A percentile compares a stretch with the other conserved stretches of the same genome.
Evolutionary conservation across 441 rosid genomes (phyloP).

Genomic region (Erysimum cheiri): DNA sequence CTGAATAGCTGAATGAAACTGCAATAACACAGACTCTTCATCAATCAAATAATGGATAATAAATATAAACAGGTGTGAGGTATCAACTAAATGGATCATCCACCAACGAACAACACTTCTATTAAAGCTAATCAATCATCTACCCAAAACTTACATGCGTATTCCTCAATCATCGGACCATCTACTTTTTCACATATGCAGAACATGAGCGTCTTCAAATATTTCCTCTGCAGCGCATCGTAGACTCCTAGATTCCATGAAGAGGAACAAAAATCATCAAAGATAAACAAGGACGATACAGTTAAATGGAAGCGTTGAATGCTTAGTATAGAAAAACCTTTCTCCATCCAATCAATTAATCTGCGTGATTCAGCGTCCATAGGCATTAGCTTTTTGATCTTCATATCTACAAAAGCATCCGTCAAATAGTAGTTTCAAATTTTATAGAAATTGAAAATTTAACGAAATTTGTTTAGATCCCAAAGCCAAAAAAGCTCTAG

Average conservation of each 20-base stretch:
- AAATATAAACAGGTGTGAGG: not conserved
- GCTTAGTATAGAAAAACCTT: slow-evolving; percentile 38
- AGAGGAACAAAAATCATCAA: slow-evolving; percentile 13
- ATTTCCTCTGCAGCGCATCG: slow-evolving; percentile 90
- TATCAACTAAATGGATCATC: not conserved
- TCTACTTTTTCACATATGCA: slow-evolving; percentile 67
- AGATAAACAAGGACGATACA: not conserved
- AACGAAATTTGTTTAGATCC: slow-evolving; percentile 11
- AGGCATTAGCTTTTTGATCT: slow-evolving; percentile 97
- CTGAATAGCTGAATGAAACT: slow-evolving; percentile 91
- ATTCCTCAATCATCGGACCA: slow-evolving; percentile 91
- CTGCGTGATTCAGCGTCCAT: slow-evolving; percentile 94
- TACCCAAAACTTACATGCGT: slow-evolving; percentile 61
- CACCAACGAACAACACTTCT: slow-evolving; percentile 2
- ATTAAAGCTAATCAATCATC: not conserved
- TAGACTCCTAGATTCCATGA: slow-evolving; percentile 66
- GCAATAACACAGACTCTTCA: slow-evolving; percentile 45
- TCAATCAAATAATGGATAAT: too few species aligned
- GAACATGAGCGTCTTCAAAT: slow-evolving; percentile 79
- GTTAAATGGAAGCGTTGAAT: not conserved
- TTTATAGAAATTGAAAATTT: not conserved
- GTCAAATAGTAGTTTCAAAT: not conserved
- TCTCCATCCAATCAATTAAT: slow-evolving; percentile 98
- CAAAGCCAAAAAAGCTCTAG: slow-evolving; percentile 3
- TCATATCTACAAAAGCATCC: slow-evolving; percentile 67